Conservation (phyloP, 176 grass and related monocot genomes). For the Echinochloa phyllopogon region DNA sequence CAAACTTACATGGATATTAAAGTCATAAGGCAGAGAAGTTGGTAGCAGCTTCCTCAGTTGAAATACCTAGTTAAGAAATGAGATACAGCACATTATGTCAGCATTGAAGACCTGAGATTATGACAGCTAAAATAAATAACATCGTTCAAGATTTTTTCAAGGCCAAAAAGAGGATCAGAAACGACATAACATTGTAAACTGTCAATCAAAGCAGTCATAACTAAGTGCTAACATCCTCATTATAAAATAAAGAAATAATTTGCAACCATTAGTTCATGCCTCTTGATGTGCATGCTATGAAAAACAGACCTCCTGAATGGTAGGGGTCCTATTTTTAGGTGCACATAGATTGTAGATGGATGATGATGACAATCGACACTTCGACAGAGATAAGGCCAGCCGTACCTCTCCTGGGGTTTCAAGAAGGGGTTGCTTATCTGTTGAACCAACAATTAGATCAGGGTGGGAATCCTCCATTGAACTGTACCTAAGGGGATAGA, state of each 20-base stretch:
- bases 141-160: slow-evolving; percentile 11
- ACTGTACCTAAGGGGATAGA: slow-evolving; percentile 59
- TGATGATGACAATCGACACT: slow-evolving; percentile 32
- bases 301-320: not conserved
- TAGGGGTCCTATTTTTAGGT: slow-evolving; percentile 4
- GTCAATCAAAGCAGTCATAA: not conserved
- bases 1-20: slow-evolving; percentile 98
- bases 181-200: slow-evolving; percentile 26
- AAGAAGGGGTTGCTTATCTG: slow-evolving; percentile 85
- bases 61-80: slow-evolving; percentile 73
- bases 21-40: slow-evolving; percentile 88
- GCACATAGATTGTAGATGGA: slow-evolving; percentile 16
- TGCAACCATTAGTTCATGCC: not conserved
- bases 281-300: slow-evolving; percentile 11
- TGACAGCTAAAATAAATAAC: slow-evolving; percentile 15
- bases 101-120: not conserved
- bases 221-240: not conserved
- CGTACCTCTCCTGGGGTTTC: slow-evolving; percentile 95
- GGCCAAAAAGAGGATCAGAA: not conserved
- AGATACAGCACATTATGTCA: slow-evolving; percentile 40
- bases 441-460: slow-evolving; percentile 75
- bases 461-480: slow-evolving; percentile 56
- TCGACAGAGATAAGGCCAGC: not conserved
- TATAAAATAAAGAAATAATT: not conserved
- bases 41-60: slow-evolving; percentile 92